Evolutionary conservation across 2,329 filamentous ascomycete species (phyloP).

Genomic region (Orbilia quercus): DNA sequence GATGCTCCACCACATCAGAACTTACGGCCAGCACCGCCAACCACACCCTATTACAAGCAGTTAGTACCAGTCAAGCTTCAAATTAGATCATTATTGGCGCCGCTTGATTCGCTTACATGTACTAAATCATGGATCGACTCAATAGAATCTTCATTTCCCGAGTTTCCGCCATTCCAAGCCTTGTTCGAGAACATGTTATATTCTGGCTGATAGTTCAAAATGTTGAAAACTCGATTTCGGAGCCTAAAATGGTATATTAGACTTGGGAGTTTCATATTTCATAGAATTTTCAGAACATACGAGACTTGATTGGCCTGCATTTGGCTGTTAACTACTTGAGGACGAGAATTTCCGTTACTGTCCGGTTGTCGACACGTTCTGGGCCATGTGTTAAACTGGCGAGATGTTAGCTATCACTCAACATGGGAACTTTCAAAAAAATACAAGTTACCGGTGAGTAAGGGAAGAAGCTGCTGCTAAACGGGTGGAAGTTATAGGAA

Average conservation of each 20-base stretch:
- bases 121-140: conserved; percentile 51
- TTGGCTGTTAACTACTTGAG: conserved; percentile 34
- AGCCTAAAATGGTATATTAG: conserved; percentile 22
- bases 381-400: conserved; percentile 39
- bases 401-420: neutral
- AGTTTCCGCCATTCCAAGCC: conserved; percentile 48
- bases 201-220: conserved; percentile 36
- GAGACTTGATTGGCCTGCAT: conserved; percentile 46
- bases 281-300: neutral
- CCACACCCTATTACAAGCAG: conserved; percentile 23
- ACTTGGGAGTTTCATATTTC: neutral
- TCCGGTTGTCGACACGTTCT: conserved; percentile 42
- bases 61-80: neutral
- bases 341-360: conserved; percentile 29
- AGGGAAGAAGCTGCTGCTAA: conserved; percentile 33
- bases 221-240: conserved; percentile 52
- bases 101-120: conserved; percentile 33
- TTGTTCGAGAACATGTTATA: conserved; percentile 53
- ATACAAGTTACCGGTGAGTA: conserved; percentile 26
- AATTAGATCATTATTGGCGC: neutral
- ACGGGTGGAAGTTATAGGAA: conserved; percentile 46
- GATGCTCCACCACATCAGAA: neutral
- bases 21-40: conserved; percentile 48
- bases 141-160: conserved; percentile 46
- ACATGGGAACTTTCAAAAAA: neutral